Conservation (phyloP, 2,329 filamentous ascomycete species). For the Colletotrichum noveboracense region DNA sequence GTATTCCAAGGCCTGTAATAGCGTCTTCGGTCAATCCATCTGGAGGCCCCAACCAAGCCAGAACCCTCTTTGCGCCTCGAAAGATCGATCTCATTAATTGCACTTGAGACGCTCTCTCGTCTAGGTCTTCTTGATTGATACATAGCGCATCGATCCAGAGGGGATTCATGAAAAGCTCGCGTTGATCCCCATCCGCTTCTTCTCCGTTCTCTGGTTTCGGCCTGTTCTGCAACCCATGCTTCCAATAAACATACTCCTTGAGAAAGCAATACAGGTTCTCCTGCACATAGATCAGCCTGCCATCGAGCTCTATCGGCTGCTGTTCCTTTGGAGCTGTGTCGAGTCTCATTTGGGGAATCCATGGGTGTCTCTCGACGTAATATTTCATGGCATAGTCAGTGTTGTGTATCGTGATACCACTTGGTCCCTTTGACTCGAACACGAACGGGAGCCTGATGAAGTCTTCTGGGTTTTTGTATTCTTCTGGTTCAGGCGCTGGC, state of each 20-base stretch:
- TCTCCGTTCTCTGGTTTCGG: fast-evolving
- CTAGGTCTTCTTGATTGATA: neutral
- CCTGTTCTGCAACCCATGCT: neutral
- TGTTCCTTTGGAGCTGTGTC: neutral
- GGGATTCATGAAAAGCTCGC: neutral
- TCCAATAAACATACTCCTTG: neutral
- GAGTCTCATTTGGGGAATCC: neutral
- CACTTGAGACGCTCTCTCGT: neutral
- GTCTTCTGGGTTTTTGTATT: neutral
- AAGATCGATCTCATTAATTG: neutral
- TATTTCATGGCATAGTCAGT: neutral
- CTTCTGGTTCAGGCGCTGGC: neutral
- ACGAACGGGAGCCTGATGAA: neutral
- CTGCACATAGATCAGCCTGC: neutral
- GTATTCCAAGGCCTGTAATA: neutral
- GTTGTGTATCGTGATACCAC: neutral
- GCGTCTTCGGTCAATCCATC: neutral
- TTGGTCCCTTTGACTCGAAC: neutral
- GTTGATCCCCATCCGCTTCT: fast-evolving
- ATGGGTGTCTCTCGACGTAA: neutral
- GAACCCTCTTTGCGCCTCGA: neutral
- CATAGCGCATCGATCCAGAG: neutral
- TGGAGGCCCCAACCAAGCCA: neutral
- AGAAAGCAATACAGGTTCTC: neutral
- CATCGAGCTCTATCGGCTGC: neutral